Base-by-base conservation (phyloP, 768 basidiomycete species). In the Phanerochaete sordida region DNA sequence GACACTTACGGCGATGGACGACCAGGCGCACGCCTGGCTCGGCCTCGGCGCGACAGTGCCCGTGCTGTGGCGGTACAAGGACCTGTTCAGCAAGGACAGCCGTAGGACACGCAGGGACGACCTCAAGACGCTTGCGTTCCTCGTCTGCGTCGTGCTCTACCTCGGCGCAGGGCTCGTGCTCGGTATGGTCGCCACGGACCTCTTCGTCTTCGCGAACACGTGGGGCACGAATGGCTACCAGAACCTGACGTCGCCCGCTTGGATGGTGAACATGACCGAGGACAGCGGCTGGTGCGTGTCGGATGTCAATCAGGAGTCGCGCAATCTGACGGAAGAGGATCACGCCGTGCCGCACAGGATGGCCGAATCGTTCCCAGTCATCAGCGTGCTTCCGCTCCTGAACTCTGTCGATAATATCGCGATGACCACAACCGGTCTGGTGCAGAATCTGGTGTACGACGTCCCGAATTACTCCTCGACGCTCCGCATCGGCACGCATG, bases 11-110 rank as follows among this genome's bases (percentile, higher is more conserved):
- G 44, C 62, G 1, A 35, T 63, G 43, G 52, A 63, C 48, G 62
- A 63, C 30, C 48, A 63, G 35, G 39, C 62, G 12, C 35, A 30
- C 8, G 51, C 62, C 3, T 63, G 62, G 62, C 58, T 63, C 1
- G 62, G 62, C n/a, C 45, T 63, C 12, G 58, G 62, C 3, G 50
- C 50, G 30, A 28, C 50, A 8, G 50, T 51, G 2, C 50, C 50
- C 19, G 50, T 57, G 4, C 9, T 57, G 24, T 57, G 39, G 43
- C 21, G 50, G n/a, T 51, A 33, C 30, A 28, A 33, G 13, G 50
- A 51, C 30, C 4, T 51, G n/a, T 33, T 51, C 21, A 3, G 30
- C 31, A 23, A 28, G 21, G n/a, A 21, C 2, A n/a, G 15, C 31
- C 28, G 19, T 19, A 16, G 3, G 24, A 26, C 24, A 6, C 47